Conservation (phyloP, 1,284 basidiomycete species). For the Ceratobasidium sp. region DNA sequence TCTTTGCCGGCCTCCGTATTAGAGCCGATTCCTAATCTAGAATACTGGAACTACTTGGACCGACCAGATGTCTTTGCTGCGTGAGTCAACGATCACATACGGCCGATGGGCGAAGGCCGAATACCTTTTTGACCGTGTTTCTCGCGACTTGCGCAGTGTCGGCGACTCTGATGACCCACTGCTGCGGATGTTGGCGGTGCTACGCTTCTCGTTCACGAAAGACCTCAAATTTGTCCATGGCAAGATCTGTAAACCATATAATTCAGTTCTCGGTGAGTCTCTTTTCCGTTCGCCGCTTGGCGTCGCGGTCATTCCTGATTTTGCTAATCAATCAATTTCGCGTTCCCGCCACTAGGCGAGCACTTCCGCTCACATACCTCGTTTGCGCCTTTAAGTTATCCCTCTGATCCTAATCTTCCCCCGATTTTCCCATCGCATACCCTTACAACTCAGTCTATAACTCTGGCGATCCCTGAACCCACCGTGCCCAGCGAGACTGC, state of each 20-base stretch:
- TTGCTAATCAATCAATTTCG: slow-evolving; percentile 51
- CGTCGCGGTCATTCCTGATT: not conserved
- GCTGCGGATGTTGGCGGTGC: slow-evolving; percentile 90
- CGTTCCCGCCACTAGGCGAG: slow-evolving; percentile 60
- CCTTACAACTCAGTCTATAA: slow-evolving; percentile 53
- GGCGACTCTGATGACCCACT: slow-evolving; percentile 92
- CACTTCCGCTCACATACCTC: slow-evolving; percentile 93
- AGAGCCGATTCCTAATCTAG: slow-evolving; percentile 92
- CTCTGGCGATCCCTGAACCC: slow-evolving; percentile 24
- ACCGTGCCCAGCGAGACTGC: slow-evolving; percentile 63
- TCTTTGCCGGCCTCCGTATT: slow-evolving; percentile 90
- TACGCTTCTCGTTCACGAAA: slow-evolving; percentile 92
- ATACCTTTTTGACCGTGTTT: not conserved
- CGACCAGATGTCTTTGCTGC: slow-evolving; percentile 92
- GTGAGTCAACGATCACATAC: slow-evolving; percentile 63
- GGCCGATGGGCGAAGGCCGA: not conserved
- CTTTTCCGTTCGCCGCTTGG: not conserved
- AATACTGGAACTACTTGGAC: slow-evolving; percentile 96
- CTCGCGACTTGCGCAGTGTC: slow-evolving; percentile 65
- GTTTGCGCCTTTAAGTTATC: slow-evolving; percentile 71
- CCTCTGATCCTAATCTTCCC: slow-evolving; percentile 57
- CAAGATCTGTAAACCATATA: slow-evolving; percentile 95
- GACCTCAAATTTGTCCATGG: slow-evolving; percentile 95
- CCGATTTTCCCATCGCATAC: slow-evolving; percentile 59
- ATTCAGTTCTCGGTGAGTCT: slow-evolving; percentile 80